Evolutionary conservation across 192 early-diverging fungal genomes (phyloP).

Genomic region (Entomortierella parvispora): DNA sequence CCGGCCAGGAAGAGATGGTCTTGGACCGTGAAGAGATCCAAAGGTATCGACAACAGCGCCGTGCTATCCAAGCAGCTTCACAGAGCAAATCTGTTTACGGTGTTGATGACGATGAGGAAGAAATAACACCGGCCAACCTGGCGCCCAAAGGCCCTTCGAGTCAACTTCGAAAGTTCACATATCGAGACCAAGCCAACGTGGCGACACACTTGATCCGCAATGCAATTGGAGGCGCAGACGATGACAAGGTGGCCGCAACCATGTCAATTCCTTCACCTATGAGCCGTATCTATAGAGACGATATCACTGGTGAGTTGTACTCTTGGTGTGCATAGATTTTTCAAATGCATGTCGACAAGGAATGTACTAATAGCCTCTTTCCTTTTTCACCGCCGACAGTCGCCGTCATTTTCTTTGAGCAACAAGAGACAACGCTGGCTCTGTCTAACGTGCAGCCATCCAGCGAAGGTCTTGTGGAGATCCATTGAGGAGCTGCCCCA

Average conservation of each 20-base stretch:
- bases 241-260: slow-evolving; percentile 67
- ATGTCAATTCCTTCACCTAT: slow-evolving; percentile 72
- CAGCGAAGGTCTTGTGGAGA: slow-evolving; percentile 6
- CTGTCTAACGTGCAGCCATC: slow-evolving; percentile 19
- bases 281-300: slow-evolving; percentile 79
- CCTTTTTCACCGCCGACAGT: slow-evolving; percentile 9
- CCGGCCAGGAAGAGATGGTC: slow-evolving; percentile 27
- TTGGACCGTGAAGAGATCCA: slow-evolving; percentile 25
- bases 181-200: slow-evolving; percentile 66
- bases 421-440: slow-evolving; percentile 20
- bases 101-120: slow-evolving; percentile 25
- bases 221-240: slow-evolving; percentile 70
- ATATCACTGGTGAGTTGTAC: slow-evolving; percentile 69
- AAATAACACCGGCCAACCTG: slow-evolving; percentile 22
- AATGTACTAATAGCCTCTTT: background rate
- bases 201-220: slow-evolving; percentile 79
- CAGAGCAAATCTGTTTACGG: background rate
- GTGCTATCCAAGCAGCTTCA: background rate
- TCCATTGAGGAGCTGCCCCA: no score
- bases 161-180: slow-evolving; percentile 35
- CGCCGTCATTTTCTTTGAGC: slow-evolving; percentile 30
- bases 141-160: slow-evolving; percentile 16
- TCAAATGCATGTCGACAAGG: no score
- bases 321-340: background rate
- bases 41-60: slow-evolving; percentile 7